Base-by-base conservation (phyloP, 2,329 filamentous ascomycete genomes). In the Neofusicoccum sp. region DNA sequence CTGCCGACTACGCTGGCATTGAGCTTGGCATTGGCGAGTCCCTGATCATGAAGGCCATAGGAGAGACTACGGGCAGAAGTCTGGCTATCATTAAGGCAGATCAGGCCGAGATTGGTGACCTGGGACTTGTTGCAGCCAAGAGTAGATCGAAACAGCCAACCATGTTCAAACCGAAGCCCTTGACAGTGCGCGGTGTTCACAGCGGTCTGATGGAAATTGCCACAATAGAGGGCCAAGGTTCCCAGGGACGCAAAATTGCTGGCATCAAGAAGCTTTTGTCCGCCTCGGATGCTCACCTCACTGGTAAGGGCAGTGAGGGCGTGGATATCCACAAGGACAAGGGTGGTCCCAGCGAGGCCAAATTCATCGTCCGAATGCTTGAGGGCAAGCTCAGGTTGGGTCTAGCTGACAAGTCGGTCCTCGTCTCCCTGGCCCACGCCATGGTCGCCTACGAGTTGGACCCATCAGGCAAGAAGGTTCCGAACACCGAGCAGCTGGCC, bases 1-100 rank as follows among this genome's bases (percentile, higher is more conserved):
- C 95, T 2, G 94, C 95, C 3, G 95, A 99, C 73, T 99, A 97
- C 75, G 90, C 93, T 47, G 95, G 95, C 22, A 93, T 99, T 66
- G 95, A 99, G 77, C 84, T 99, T 34, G 95, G 95, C n/a, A 99
- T 99, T 70, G 95, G 95, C 63, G 95, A 99, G 78, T 98, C 94
- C 0, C 79, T 99, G 33, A 97, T 99, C 71, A 98, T 98, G 93
- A 99, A 98, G 76, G 92, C 95, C 4, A 96, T 99, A 71, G 94
- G 94, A 9, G 94, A 98, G 79, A 90, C 89, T 34, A 99, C 95
- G 0, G 95, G 95, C 8, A 88, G 95, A 65, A 96, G 88, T 71
- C 78, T 97, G 50, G 85, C 89, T 41, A 88, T 97, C 59, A 97
- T 99, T 81, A 98, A 97, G 79, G 87, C 90, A 54, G 93, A 98